Evolutionary conservation across 176 grass and related monocot genomes (phyloP), one percentile per base, ranked within the genome.

Genomic region (Paspalum vaginatum): DNA sequence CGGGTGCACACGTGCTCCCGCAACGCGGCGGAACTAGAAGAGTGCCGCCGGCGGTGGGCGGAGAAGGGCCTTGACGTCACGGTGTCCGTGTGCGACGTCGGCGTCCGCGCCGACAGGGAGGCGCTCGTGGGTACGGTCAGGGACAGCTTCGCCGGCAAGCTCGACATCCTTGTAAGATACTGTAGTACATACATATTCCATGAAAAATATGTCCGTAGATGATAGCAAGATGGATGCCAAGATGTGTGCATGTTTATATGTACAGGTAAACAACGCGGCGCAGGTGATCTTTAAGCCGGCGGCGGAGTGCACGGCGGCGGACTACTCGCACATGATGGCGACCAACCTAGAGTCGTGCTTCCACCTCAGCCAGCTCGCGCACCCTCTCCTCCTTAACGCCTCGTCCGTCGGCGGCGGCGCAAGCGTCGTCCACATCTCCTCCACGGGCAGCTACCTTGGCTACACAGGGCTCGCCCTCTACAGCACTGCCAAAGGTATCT

Each of bases 331-430:
- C 1, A 3, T 82, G n/a, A 89, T 82, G 83, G 64, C 69, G 48
- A 89, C 87, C 24, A 89, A 90, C 71, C 18, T 90, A 38, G 88
- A 90, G 56, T 87, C 88, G 0, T 52, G 45, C 39, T 90, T 86
- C 60, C 84, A 83, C 26, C 54, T 90, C 40, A 70, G 40, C 26
- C 79, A 87, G 55, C 74, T 87, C 6, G 88, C 79, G 3, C 66
- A 83, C 48, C 88, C 84, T 0, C 74, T 60, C 21, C 84, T 90
- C 64, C 66, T 44, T 3, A 86, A 74, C 56, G 79, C 43, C 13
- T 70, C 66, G 11, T 0, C 25, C 12, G n/a, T 65, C 0, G n/a
- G 65, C 0, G 79, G 79, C 14, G 74, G 84, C 0, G 84, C 79
- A 10, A 83, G 53, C 57, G 17, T 90, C 62, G 41, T 90, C 11